Conservation (phyloP, 345 rosid species). For the Sapria himalayana region DNA sequence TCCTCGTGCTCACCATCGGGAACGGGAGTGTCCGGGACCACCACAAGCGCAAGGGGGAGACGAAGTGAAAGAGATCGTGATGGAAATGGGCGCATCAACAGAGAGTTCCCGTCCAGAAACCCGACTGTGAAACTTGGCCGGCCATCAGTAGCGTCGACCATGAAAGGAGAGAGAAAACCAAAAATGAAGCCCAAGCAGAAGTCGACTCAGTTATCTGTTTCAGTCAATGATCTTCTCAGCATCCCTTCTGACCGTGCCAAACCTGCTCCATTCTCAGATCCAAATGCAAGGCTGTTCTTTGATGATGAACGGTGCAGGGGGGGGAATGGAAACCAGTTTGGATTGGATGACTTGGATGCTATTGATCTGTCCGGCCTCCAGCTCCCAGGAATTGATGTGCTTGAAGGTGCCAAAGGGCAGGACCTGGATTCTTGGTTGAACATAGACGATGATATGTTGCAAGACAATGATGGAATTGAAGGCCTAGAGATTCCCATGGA, state of each 20-base stretch:
- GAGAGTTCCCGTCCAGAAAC: constrained; percentile 41
- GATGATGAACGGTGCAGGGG: too few species aligned
- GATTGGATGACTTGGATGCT: constrained; percentile 42
- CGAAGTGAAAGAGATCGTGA: constrained; percentile 97
- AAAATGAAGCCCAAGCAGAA: constrained; percentile 91
- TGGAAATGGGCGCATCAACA: constrained; percentile 62
- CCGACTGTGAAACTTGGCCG: constrained; percentile 64
- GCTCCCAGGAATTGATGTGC: constrained; percentile 41
- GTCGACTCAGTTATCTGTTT: constrained; percentile 49
- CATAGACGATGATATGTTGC: constrained; percentile 81
- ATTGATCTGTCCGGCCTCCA: constrained; percentile 50
- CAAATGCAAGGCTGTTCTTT: constrained; percentile 38
- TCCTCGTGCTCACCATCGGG: constrained; percentile 19
- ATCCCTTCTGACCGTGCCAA: constrained; percentile 44
- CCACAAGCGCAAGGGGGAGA: constrained; percentile 78
- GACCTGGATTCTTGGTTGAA: constrained; percentile 89
- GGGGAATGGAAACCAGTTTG: too few species aligned
- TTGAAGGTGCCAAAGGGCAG: constrained; percentile 44
- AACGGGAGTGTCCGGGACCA: constrained; percentile 38
- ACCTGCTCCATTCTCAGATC: constrained; percentile 17
- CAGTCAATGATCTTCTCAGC: constrained; percentile 52
- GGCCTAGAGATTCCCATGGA: constrained; percentile 99
- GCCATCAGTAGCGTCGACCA: constrained; percentile 41
- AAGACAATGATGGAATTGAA: constrained; percentile 67
- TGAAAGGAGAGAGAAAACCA: constrained; percentile 70